Base-by-base conservation (phyloP, 495 filamentous ascomycete species). In the Penicillium nucicola region DNA sequence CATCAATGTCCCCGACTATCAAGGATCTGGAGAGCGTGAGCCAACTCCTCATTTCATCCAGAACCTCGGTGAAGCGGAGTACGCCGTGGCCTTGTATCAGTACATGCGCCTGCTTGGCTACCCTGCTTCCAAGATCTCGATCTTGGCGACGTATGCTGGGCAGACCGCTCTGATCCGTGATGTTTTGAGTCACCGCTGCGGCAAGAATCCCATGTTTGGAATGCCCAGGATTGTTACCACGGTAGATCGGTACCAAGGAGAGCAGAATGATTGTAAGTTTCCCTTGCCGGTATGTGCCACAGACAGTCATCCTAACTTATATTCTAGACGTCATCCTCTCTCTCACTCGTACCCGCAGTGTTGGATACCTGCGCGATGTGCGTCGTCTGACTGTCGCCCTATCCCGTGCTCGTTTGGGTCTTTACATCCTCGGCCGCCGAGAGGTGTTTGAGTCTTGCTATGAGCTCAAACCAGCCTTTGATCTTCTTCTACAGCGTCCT, bases 41-140 rank as follows among this genome's bases (percentile, higher is more conserved):
- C 93, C 93, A 2, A 87, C 83, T n/a, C 90, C 92, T 33, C 92
- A 99, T 68, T 97, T 96, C 65, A 87, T 97, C 47, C 95, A 97
- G 69, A 99, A 99, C 59, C 71, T 97, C 19, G 93, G 95, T 22
- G 93, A 99, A 66, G 93, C 93, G 0, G 93, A 99, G 71, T 97
- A 97, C 60, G 87, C 89, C 8, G 93, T 97, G 34, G 95, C 95
- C 20, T 77, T 97, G 41, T 99, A 85, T 70, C 89, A 95, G 72
- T 99, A 97, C 61, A 97, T 99, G 95, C 87, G 93, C 20, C 76
- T 99, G 41, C 83, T 99, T 6, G 93, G 92, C 10, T 99, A 99
- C 67, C 91, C 95, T n/a, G 87, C 89, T 2, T 79, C 82, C 32
- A 91, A 86, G 63, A 96, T 97, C 67, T 87, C 83, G 23, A 95